Percentiles rank a stretch among this genome's conserved stretches.
phyloP scores from a whole-genome alignment of 2,329 filamentous ascomycete genomes.

The Capronia coronata region DNA sequence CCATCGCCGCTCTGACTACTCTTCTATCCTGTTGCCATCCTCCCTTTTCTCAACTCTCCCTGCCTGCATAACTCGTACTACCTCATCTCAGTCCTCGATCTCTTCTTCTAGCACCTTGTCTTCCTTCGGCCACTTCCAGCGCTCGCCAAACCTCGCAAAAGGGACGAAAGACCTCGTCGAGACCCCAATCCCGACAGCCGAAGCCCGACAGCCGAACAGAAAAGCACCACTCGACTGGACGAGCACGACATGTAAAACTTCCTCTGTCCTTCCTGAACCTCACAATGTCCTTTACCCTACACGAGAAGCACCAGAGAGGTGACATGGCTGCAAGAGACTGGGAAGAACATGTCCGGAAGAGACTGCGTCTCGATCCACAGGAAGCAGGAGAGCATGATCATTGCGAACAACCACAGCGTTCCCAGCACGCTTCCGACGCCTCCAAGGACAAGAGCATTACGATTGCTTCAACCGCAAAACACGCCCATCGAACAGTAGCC shows the following conservation, averaged over 20 bases:
- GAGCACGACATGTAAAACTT: slow-evolving; percentile 1
- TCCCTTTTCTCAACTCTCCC: background rate
- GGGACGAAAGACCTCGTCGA: background rate
- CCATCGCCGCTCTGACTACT: background rate
- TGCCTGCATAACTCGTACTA: background rate
- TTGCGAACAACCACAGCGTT: slow-evolving; percentile 17
- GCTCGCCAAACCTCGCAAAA: too few relatives aligned
- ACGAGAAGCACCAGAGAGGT: slow-evolving; percentile 10
- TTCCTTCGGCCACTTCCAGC: too few relatives aligned
- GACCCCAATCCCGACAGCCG: background rate
- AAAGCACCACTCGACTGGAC: background rate
- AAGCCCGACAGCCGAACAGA: background rate
- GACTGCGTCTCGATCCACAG: background rate
- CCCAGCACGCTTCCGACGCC: slow-evolving; percentile 27
- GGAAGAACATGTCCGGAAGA: slow-evolving; percentile 3
- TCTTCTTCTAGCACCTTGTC: background rate
- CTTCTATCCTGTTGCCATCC: background rate
- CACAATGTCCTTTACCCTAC: slow-evolving; percentile 16
- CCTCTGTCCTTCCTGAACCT: background rate
- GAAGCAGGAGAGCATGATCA: slow-evolving; percentile 11
- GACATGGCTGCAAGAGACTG: slow-evolving; percentile 13
- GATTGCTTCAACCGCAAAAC: slow-evolving; percentile 47
- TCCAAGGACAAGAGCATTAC: slow-evolving; percentile 35
- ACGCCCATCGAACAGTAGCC: slow-evolving; percentile 70
- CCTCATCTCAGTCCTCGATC: background rate